Percentiles rank a stretch among this genome's conserved stretches.
These are phyloP conservation scores for Kwoniella mangroviensis DNA, from an alignment of 768 basidiomycete species.

Conservation along the genomic window DNA sequence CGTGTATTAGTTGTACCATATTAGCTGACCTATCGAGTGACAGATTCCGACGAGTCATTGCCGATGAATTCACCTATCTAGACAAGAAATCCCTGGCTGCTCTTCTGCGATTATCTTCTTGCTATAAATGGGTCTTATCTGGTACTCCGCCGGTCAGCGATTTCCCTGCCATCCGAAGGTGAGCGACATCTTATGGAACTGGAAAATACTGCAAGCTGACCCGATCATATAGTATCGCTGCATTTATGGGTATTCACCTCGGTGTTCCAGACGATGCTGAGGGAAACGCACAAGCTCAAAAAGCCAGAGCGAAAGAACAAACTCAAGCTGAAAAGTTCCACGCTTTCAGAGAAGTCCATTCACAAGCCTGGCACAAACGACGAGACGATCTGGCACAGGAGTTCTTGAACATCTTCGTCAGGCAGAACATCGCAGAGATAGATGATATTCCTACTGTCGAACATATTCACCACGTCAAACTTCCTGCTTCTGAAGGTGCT, in stretches of 20 bases:
- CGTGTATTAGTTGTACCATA: no score
- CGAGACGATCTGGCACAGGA: constrained; percentile 79
- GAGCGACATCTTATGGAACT: neutral
- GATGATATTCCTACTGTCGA: constrained; percentile 86
- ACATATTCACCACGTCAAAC: constrained; percentile 67
- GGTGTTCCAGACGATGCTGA: constrained; percentile 89
- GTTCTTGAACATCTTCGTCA: constrained; percentile 55
- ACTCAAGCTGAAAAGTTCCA: constrained; percentile 93
- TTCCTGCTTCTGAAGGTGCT: constrained; percentile 90
- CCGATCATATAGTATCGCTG: constrained; percentile 64
- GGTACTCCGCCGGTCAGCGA: constrained; percentile 93
- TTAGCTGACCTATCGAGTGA: neutral
- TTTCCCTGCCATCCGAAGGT: constrained; percentile 84
- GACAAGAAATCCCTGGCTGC: constrained; percentile 77
- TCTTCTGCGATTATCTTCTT: constrained; percentile 74
- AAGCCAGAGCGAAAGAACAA: constrained; percentile 79
- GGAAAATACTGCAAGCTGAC: constrained; percentile 9
- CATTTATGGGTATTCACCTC: constrained; percentile 85
- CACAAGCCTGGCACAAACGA: constrained; percentile 87
- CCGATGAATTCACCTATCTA: constrained; percentile 94
- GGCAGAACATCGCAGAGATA: constrained; percentile 91
- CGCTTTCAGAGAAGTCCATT: constrained; percentile 93
- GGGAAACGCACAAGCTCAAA: constrained; percentile 72
- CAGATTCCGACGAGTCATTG: constrained; percentile 79
- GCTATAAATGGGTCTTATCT: constrained; percentile 91